Evolutionary conservation across 192 early-diverging fungal species (phyloP).

Genomic region (Rhizophagus prolifer): DNA sequence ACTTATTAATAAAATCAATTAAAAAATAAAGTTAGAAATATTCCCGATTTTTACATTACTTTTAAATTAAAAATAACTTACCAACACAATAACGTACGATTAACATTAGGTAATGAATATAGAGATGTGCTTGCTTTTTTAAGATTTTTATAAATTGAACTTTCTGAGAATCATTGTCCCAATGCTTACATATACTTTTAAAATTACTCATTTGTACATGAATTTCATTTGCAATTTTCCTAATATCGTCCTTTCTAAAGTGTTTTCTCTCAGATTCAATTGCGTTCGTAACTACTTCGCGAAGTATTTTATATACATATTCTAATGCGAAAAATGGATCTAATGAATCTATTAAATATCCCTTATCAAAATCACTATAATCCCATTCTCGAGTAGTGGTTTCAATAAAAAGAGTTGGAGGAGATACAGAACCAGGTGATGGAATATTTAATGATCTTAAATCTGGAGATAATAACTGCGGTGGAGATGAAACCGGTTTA

Average conservation of each 20-base stretch:
- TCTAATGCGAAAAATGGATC: background rate
- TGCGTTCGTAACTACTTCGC: background rate
- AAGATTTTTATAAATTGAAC: background rate
- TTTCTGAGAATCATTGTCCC: background rate
- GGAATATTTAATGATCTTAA: background rate
- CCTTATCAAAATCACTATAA: background rate
- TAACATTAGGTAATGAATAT: background rate
- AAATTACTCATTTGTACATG: background rate
- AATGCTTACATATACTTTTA: background rate
- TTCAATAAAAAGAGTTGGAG: background rate
- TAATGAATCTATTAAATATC: background rate
- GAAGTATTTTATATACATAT: background rate
- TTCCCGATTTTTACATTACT: no score
- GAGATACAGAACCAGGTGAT: background rate
- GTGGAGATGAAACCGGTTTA: background rate
- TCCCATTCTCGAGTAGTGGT: background rate
- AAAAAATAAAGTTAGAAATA: no score
- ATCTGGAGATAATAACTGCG: background rate
- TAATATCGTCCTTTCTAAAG: background rate
- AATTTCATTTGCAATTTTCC: background rate
- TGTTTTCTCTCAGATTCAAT: background rate
- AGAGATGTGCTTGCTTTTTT: background rate
- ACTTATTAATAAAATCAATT: no score
- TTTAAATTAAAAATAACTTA: background rate
- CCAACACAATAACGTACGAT: background rate